Base-by-base conservation (phyloP, 352 stramenopile species). In the Pilasporangium apinafurcum region DNA sequence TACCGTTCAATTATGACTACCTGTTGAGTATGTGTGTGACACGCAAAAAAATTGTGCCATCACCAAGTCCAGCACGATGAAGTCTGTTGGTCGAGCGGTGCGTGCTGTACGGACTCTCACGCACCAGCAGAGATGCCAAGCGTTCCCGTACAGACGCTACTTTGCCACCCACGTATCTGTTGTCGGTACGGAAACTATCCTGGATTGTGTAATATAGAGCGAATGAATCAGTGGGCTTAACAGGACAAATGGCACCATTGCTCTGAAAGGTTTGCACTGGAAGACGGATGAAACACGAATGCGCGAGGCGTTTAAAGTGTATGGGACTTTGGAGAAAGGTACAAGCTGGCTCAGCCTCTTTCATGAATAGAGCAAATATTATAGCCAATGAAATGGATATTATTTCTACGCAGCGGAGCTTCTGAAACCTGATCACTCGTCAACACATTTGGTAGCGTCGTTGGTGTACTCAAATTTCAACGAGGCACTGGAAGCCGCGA, bases 211-310 rank as follows among this genome's bases (percentile, higher is more conserved):
- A 48, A 21, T 28, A 39, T 46, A 41, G 12, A 7, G 14, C 25
- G 1, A 32, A 38, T 38, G 10, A 12, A 26, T 18, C 29, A 20
- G 9, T 1, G 9, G 24, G 7, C 16, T 31, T 26, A 24, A 25
- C 26, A 5, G 16, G 4, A 28, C n/a, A n/a, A n/a, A n/a, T n/a
- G n/a, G n/a, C n/a, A n/a, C n/a, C n/a, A n/a, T n/a, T n/a, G 8
- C 5, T 20, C 0, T 24, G 3, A 17, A 40, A 90, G 77, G 77
- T 46, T 56, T 90, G 43, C 77, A 90, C 59, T 86, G 69, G 77
- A 90, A 86, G 68, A 91, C 78, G 35, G 78, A 91, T 44, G 68
- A 88, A 53, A 77, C 63, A 45, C 71, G 70, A 21, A 48, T 91
- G 44, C 72, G 63, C 5, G 34, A 85, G 41, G 68, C 67, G 18